phyloP scores from a whole-genome alignment of 2,329 filamentous ascomycete species.

The Mycosphaerella sp. region DNA sequence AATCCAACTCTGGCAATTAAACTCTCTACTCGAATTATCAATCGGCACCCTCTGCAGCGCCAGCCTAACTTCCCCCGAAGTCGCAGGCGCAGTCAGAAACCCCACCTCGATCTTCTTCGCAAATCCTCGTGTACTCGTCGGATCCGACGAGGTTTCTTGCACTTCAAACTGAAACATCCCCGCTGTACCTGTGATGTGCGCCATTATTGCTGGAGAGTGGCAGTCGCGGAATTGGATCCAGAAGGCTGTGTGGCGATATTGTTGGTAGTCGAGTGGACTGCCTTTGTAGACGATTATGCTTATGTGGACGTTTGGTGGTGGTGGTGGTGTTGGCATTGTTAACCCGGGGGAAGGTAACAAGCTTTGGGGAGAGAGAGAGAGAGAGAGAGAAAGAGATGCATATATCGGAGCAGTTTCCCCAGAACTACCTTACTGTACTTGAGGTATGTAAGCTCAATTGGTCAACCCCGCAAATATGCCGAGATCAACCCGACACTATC shows the following conservation, averaged over 20 bases:
- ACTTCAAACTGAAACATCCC: slow-evolving; percentile 8
- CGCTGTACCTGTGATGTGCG: slow-evolving; percentile 6
- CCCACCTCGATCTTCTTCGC: slow-evolving; percentile 10
- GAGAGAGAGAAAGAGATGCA: no score
- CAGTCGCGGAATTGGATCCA: slow-evolving; percentile 10
- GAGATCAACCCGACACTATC: no score
- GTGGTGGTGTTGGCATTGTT: no score
- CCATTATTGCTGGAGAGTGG: background rate
- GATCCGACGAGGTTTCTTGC: background rate
- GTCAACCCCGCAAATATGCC: no score
- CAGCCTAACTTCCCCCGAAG: background rate
- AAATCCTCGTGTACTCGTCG: background rate
- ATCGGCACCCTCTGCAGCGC: slow-evolving; percentile 10
- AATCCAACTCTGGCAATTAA: slow-evolving; percentile 16
- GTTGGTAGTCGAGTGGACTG: slow-evolving; percentile 10
- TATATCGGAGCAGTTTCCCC: no score
- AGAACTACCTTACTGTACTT: no score
- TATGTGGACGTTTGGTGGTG: background rate
- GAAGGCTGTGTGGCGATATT: slow-evolving; percentile 15
- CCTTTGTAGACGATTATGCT: slow-evolving; percentile 12
- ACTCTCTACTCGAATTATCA: slow-evolving; percentile 11
- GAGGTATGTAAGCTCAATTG: no score
- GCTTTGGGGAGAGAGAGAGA: no score
- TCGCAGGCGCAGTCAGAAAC: background rate
- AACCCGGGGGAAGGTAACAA: no score